A percentile compares a stretch with the other conserved stretches of the same genome.
phyloP scores from a whole-genome alignment of 106 monocot genomes.

The Dendrobium officinale region DNA sequence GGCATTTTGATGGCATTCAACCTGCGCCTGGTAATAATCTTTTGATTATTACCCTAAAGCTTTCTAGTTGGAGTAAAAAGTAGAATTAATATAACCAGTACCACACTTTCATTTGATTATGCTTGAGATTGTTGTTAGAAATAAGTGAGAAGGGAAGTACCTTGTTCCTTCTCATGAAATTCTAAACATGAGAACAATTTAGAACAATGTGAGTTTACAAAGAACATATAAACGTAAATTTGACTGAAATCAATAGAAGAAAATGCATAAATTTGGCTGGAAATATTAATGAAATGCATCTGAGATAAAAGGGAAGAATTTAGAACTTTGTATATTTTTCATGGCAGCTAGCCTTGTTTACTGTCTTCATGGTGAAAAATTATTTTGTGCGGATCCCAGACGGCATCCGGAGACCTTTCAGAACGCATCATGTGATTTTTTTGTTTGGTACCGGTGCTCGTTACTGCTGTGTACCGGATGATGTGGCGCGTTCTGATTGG shows the following conservation, averaged over 20 bases:
- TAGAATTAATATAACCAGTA: not conserved
- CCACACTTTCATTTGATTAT: not conserved
- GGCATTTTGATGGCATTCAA: slow-evolving; percentile 28
- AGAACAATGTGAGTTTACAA: not conserved
- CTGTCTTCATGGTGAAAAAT: too few species aligned
- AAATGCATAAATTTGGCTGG: not conserved
- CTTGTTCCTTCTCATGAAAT: too few species aligned
- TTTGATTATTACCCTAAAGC: not conserved
- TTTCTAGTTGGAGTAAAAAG: not conserved
- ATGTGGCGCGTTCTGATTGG: too few species aligned
- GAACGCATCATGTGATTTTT: too few species aligned
- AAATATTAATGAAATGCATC: not conserved
- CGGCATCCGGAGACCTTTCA: too few species aligned
- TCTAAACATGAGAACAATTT: not conserved
- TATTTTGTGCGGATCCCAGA: too few species aligned
- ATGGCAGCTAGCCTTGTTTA: too few species aligned
- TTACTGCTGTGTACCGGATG: too few species aligned
- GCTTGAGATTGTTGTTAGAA: not conserved
- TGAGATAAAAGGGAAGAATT: not conserved
- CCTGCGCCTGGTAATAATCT: slow-evolving; percentile 27
- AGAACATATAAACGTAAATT: not conserved
- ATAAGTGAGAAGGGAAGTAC: not conserved
- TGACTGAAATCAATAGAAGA: not conserved
- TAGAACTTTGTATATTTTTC: too few species aligned
- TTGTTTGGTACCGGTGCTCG: too few species aligned